These are phyloP conservation scores for Mycena alexandri DNA, from an alignment of 768 basidiomycete species.

Conservation along the genomic window DNA sequence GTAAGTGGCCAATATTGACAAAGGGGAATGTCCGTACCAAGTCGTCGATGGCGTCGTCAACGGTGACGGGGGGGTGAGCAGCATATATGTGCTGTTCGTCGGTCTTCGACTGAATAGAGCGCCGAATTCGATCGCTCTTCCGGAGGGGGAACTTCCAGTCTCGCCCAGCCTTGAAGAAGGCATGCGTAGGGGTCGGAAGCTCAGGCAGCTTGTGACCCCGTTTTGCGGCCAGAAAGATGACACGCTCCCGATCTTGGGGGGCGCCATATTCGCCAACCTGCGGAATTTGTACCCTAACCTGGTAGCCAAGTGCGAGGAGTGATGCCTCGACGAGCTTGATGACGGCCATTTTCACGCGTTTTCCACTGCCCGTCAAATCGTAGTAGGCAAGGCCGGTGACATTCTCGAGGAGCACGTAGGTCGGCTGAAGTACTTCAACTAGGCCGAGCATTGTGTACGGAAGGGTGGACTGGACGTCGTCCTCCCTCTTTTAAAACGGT, in stretches of 20 bases:
- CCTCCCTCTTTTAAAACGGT: slow-evolving; percentile 47
- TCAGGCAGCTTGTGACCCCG: slow-evolving; percentile 56
- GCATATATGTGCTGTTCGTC: slow-evolving; percentile 47
- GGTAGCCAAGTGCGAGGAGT: slow-evolving; percentile 59
- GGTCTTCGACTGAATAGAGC: slow-evolving; percentile 45
- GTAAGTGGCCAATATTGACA: neutral
- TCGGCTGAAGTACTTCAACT: slow-evolving; percentile 61
- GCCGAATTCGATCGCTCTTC: slow-evolving; percentile 44
- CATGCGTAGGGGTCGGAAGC: slow-evolving; percentile 62
- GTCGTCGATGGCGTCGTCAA: slow-evolving; percentile 64
- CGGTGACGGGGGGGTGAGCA: slow-evolving; percentile 57
- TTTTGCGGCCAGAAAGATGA: slow-evolving; percentile 62
- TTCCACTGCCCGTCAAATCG: slow-evolving; percentile 43
- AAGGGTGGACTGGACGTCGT: slow-evolving; percentile 61
- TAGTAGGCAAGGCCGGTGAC: slow-evolving; percentile 59
- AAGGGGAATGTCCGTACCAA: slow-evolving; percentile 49
- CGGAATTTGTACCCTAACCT: slow-evolving; percentile 59
- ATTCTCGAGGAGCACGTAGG: slow-evolving; percentile 62
- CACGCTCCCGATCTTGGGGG: slow-evolving; percentile 60
- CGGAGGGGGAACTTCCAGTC: slow-evolving; percentile 47
- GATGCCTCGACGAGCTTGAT: slow-evolving; percentile 60
- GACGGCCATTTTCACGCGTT: slow-evolving; percentile 45
- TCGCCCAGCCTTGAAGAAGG: slow-evolving; percentile 42
- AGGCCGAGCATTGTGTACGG: slow-evolving; percentile 63
- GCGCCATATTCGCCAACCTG: slow-evolving; percentile 64